Base-by-base conservation (phyloP, 176 grass and related monocot genomes). In the Neostapfia colusana region DNA sequence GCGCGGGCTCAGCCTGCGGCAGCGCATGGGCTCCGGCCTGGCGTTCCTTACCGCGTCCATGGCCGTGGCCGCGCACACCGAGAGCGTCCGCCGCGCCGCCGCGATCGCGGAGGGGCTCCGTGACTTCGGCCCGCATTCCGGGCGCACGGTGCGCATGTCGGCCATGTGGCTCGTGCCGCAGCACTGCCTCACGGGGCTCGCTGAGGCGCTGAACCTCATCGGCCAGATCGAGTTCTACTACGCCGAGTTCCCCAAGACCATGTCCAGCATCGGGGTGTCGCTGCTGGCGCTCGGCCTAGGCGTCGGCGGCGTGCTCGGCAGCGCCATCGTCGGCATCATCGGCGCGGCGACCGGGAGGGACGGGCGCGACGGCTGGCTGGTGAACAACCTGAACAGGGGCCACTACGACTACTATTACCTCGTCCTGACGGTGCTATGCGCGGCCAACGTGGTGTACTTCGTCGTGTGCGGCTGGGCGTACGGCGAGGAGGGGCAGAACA, bases 211-310 rank as follows among this genome's bases (percentile, higher is more conserved):
- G 0, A 88, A 69, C 59, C 14, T 91, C 3, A 91, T 91, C 42
- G 85, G 85, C 10, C 91, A 94, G 82, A 81, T 94, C 27, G 88
- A 94, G 44, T 94, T 94, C 86, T 94, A 91, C 85, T 94, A 94
- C 70, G 76, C 84, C 18, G 91, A 94, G 82, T 80, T 94, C 44
- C 91, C 88, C 61, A 86, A 84, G 49, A 86, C 61, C 82, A 94
- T 94, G 92, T 78, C 78, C 46, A 94, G 92, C 86, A 74, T 94
- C 48, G 85, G 85, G 15, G 76, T 91, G 44, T 82, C 92, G 31
- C 80, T 94, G 78, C 51, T 91, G 13, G 63, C 79, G n/a, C 78
- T 94, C 6, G 85, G 83, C 5, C 7, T 88, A 31, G 85, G 85
- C 0, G 36, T 81, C 24, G 85, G 82, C 13, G 79, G 65, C 69